These are phyloP conservation scores for Glycine latifolia DNA, from an alignment of 306 rosid species.

Conservation along the genomic window DNA sequence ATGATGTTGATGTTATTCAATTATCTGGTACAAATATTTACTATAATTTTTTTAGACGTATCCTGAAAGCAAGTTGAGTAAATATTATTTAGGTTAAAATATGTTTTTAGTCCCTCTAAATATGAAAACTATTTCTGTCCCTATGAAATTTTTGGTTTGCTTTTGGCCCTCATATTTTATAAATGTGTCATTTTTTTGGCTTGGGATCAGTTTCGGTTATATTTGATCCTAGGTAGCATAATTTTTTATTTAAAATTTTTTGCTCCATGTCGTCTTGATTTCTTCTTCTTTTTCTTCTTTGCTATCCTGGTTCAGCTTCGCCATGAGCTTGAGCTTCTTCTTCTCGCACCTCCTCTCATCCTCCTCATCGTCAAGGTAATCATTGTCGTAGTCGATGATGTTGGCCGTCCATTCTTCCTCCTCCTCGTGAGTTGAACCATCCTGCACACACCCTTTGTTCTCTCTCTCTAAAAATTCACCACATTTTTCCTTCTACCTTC, in stretches of 20 bases:
- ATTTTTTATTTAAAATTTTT: too few relatives aligned
- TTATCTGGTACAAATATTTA: conserved; percentile 1
- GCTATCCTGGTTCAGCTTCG: conserved; percentile 69
- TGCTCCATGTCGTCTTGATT: conserved; percentile 31
- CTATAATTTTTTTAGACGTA: too few relatives aligned
- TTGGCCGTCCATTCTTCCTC: conserved; percentile 95
- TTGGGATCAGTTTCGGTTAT: too few relatives aligned
- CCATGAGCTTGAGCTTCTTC: conserved; percentile 91
- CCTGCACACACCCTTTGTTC: neutral
- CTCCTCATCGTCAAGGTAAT: conserved; percentile 74
- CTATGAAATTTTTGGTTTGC: too few relatives aligned
- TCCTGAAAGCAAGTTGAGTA: too few relatives aligned
- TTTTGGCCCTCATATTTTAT: too few relatives aligned
- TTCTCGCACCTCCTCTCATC: conserved; percentile 75
- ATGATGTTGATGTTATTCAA: neutral
- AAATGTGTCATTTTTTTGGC: too few relatives aligned
- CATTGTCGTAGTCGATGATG: conserved; percentile 76
- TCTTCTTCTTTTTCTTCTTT: conserved; percentile 44
- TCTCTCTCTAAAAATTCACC: conserved; percentile 27
- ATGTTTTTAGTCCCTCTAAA: too few relatives aligned
- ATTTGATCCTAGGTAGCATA: too few relatives aligned
- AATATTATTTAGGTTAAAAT: too few relatives aligned
- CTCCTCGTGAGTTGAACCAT: conserved; percentile 96
- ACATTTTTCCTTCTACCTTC: neutral
- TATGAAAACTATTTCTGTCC: too few relatives aligned